Evolutionary conservation across 1,284 basidiomycete species (phyloP).

Genomic region (Puccinia triticina): DNA sequence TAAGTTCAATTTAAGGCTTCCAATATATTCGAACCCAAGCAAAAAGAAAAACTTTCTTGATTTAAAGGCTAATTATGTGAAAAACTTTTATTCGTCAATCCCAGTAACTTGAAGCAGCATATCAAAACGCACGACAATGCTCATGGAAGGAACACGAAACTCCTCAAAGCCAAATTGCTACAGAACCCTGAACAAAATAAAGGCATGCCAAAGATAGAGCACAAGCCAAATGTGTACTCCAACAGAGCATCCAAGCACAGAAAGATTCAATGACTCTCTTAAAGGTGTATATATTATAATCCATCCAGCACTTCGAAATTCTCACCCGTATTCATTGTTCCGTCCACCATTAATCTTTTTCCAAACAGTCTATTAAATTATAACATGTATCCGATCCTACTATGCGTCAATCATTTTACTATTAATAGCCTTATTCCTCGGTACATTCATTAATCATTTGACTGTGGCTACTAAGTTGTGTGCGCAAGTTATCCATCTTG

Average conservation of each 20-base stretch:
- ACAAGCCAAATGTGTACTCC: neutral
- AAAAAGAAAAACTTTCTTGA: no score
- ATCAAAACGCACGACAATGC: conserved; percentile 23
- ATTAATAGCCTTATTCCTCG: no score
- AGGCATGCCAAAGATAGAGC: neutral
- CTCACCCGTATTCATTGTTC: no score
- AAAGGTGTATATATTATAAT: neutral
- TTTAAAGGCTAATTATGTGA: neutral
- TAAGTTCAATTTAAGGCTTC: neutral
- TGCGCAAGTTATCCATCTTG: no score
- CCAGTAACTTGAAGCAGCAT: conserved; percentile 20
- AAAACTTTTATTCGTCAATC: neutral
- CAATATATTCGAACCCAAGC: neutral
- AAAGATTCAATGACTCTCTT: neutral
- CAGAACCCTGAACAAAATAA: neutral
- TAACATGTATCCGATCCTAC: no score
- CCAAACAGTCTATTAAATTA: no score
- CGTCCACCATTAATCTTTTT: no score
- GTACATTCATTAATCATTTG: no score
- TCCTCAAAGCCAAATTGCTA: conserved; percentile 14
- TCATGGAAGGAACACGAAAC: conserved; percentile 28
- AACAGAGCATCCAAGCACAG: neutral
- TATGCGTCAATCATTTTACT: no score
- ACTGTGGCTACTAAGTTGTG: no score
- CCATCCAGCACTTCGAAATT: no score